Evolutionary conservation across 2,329 filamentous ascomycete species (phyloP).

Genomic region (Cladophialophora yegresii): DNA sequence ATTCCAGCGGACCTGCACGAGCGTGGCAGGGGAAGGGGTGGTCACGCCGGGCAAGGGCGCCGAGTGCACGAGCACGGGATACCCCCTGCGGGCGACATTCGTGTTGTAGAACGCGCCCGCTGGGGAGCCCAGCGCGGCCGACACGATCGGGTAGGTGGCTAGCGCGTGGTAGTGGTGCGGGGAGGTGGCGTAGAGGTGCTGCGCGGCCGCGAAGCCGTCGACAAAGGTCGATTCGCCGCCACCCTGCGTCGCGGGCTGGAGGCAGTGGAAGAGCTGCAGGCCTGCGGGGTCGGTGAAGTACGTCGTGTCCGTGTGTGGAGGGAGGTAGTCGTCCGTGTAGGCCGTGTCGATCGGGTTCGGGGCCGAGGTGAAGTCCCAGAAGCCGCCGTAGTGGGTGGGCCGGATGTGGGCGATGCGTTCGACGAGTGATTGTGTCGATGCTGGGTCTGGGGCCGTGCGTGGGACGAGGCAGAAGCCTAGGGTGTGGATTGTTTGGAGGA

Average conservation of each 20-base stretch:
- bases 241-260: slow-evolving; percentile 42
- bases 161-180: slow-evolving; percentile 61
- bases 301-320: slow-evolving; percentile 89
- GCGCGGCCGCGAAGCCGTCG: slow-evolving; percentile 78
- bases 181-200: slow-evolving; percentile 58
- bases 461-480: slow-evolving; percentile 34
- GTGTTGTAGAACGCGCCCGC: slow-evolving; percentile 66
- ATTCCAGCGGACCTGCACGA: slow-evolving; percentile 83
- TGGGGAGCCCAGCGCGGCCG: slow-evolving; percentile 83
- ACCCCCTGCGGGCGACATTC: slow-evolving; percentile 52
- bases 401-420: slow-evolving; percentile 83
- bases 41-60: slow-evolving; percentile 7
- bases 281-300: slow-evolving; percentile 94
- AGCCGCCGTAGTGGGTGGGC: slow-evolving; percentile 85
- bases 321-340: slow-evolving; percentile 81
- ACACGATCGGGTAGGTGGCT: slow-evolving; percentile 61
- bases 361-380: slow-evolving; percentile 87
- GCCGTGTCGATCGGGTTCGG: slow-evolving; percentile 85
- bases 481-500: slow-evolving; percentile 33
- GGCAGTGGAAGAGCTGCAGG: slow-evolving; percentile 79
- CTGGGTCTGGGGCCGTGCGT: slow-evolving; percentile 48
- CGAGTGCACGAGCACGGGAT: slow-evolving; percentile 71
- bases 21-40: slow-evolving; percentile 39
- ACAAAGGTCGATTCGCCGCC: slow-evolving; percentile 75
- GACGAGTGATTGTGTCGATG: slow-evolving; percentile 72